Evolutionary conservation across 257 asterid genomes (phyloP).

Genomic region (Voacanga thouarsii): DNA sequence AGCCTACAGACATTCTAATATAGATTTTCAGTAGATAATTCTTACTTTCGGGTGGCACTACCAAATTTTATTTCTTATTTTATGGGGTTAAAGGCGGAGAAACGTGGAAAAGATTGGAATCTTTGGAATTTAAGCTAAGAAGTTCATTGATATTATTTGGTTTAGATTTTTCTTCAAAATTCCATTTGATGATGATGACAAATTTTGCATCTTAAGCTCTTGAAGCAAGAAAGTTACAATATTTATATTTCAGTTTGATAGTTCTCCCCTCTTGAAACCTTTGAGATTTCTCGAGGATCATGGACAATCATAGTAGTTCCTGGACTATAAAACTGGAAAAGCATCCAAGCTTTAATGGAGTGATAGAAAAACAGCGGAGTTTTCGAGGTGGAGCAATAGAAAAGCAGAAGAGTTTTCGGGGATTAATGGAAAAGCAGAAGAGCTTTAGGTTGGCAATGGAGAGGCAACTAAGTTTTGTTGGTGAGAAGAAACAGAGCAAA

Average conservation of each 20-base stretch:
- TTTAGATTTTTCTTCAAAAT: slow-evolving; percentile 12
- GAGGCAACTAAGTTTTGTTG: slow-evolving; percentile 83
- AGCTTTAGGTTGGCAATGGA: slow-evolving; percentile 94
- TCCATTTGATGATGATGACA: slow-evolving; percentile 31
- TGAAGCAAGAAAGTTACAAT: slow-evolving; percentile 3
- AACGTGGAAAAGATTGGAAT: neutral
- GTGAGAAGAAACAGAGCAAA: slow-evolving; percentile 65
- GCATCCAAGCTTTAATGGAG: slow-evolving; percentile 49
- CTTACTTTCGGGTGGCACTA: neutral
- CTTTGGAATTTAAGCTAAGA: slow-evolving; percentile 10
- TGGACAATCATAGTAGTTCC: slow-evolving; percentile 25
- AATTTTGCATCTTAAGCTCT: slow-evolving; percentile 19
- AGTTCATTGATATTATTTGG: neutral
- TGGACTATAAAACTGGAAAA: slow-evolving; percentile 52
- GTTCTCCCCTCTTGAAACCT: slow-evolving; percentile 6
- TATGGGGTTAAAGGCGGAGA: neutral
- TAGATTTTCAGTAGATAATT: neutral
- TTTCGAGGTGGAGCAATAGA: slow-evolving; percentile 57
- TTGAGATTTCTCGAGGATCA: slow-evolving; percentile 11
- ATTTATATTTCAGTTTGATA: neutral
- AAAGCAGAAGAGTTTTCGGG: slow-evolving; percentile 83
- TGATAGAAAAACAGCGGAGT: slow-evolving; percentile 72
- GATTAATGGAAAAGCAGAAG: slow-evolving; percentile 92
- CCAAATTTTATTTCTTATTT: neutral
- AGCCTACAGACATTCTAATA: no score